Evolutionary conservation across 371 early-diverging fungal genomes (phyloP).

Genomic region (Lichtheimia hyalospora): DNA sequence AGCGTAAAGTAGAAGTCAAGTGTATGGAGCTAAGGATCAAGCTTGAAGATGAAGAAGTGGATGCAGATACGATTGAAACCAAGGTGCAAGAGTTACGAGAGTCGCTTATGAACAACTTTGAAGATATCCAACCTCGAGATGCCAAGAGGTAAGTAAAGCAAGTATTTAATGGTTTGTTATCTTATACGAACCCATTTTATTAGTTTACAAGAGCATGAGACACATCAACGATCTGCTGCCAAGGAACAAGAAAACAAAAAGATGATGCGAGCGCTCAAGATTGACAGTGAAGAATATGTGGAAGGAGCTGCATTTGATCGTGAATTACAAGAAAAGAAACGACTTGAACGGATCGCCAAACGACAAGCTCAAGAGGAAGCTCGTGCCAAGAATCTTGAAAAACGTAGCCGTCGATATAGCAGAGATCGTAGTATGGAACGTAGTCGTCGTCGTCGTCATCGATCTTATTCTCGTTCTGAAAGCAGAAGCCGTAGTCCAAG

Average conservation of each 20-base stretch:
- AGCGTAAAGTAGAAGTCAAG: slow-evolving; percentile 85
- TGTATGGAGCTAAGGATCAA: slow-evolving; percentile 77
- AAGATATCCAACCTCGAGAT: slow-evolving; percentile 40
- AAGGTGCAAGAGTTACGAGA: slow-evolving; percentile 54
- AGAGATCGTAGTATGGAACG: slow-evolving; percentile 15
- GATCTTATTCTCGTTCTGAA: slow-evolving; percentile 3
- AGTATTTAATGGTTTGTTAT: neutral
- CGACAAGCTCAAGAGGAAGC: slow-evolving; percentile 34
- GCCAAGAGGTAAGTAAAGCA: slow-evolving; percentile 40
- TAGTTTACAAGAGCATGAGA: slow-evolving; percentile 55
- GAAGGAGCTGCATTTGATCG: slow-evolving; percentile 85
- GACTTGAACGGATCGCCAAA: slow-evolving; percentile 47
- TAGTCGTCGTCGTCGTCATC: slow-evolving; percentile 14
- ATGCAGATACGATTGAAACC: slow-evolving; percentile 60
- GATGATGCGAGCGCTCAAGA: slow-evolving; percentile 71
- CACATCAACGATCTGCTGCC: slow-evolving; percentile 71
- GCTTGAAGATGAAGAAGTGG: slow-evolving; percentile 74
- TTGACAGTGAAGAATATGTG: slow-evolving; percentile 59
- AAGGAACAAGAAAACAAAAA: slow-evolving; percentile 68
- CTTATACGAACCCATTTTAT: neutral
- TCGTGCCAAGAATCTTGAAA: slow-evolving; percentile 23
- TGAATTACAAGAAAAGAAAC: slow-evolving; percentile 67
- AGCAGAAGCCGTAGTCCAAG: slow-evolving; percentile 17
- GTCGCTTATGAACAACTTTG: slow-evolving; percentile 53
- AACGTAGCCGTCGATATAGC: slow-evolving; percentile 21